Base-by-base conservation (phyloP, 305 asterid genomes). In the Lippia alba region DNA sequence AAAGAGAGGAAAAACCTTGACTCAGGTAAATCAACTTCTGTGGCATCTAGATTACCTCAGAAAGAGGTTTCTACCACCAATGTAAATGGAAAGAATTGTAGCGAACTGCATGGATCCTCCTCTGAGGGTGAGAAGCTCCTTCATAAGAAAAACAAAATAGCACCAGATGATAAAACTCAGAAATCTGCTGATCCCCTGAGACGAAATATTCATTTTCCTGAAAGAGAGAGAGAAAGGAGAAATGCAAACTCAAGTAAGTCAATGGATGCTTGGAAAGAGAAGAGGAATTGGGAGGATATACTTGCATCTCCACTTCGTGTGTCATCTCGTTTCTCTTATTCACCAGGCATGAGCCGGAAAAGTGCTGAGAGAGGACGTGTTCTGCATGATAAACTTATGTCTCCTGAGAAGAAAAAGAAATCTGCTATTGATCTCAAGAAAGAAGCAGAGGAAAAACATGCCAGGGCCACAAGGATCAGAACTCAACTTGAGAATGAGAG, bases 221-320 rank as follows among this genome's bases (percentile, higher is more conserved):
- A 90, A 74, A 87, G 87, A 82, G 97, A 89, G 34, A 85, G 84
- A 77, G 97, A 90, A 64, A 94, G 75, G 86, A 81, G 82, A 87
- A 85, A 80, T 67, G 96, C 86, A 63, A 78, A 67, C 75, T 79
- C 84, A 16, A 83, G 83, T 78, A 87, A 81, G 70, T 91, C 94
- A 34, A 82, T 95, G 96, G 97, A 92, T 89, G 99, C 98, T 54
- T 95, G 99, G 99, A 95, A 89, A 86, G 98, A 92, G 85, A 95
- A 90, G 86, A 87, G 99, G 76, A 92, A 92, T 77, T 95, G 99
- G 99, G 96, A 91, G 81, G 97, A 89, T 71, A 82, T 95, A 82
- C 98, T 95, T 81, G 85, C 96, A 70, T 76, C 96, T 57, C 94
- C 98, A 10, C 83, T 81, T 72, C 86, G 94, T 70, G 88, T 78